Conservation (phyloP, 805 yeast genomes). For the Debaryomyces tyrocola region DNA sequence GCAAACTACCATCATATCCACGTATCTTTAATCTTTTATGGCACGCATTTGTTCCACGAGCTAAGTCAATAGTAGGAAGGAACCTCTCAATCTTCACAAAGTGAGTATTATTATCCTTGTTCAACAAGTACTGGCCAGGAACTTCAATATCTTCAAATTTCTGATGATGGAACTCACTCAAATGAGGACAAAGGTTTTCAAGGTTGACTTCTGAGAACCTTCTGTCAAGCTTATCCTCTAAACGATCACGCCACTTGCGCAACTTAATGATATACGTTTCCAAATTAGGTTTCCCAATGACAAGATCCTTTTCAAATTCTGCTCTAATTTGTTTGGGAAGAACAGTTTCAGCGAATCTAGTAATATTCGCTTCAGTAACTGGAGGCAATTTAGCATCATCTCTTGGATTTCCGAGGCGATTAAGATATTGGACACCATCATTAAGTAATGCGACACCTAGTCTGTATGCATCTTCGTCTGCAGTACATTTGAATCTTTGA, state of each 20-base stretch:
- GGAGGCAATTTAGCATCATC: slow-evolving; percentile 88
- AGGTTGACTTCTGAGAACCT: slow-evolving; percentile 76
- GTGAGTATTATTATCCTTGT: slow-evolving; percentile 85
- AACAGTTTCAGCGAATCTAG: slow-evolving; percentile 89
- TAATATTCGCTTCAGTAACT: slow-evolving; percentile 84
- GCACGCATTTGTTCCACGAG: slow-evolving; percentile 88
- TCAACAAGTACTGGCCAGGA: slow-evolving; percentile 92
- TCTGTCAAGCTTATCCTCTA: slow-evolving; percentile 89
- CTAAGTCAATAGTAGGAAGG: slow-evolving; percentile 81
- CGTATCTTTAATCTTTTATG: slow-evolving; percentile 85
- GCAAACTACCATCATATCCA: slow-evolving; percentile 90
- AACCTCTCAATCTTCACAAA: slow-evolving; percentile 92
- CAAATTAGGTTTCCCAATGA: slow-evolving; percentile 80
- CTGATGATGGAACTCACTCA: slow-evolving; percentile 96
- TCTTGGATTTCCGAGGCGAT: slow-evolving; percentile 81
- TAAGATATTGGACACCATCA: slow-evolving; percentile 90
- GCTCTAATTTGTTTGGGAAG: slow-evolving; percentile 85
- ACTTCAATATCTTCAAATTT: slow-evolving; percentile 96
- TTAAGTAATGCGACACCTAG: slow-evolving; percentile 87
- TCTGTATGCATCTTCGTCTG: slow-evolving; percentile 95
- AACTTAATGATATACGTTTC: slow-evolving; percentile 82
- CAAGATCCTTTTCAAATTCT: slow-evolving; percentile 90
- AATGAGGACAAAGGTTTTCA: slow-evolving; percentile 90
- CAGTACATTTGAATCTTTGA: slow-evolving; percentile 88
- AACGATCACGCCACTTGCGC: slow-evolving; percentile 87